A percentile compares a stretch with the other conserved stretches of the same genome.
These are phyloP conservation scores for Thraustochytrium striatum DNA, from an alignment of 352 stramenopile species.

Conservation along the genomic window DNA sequence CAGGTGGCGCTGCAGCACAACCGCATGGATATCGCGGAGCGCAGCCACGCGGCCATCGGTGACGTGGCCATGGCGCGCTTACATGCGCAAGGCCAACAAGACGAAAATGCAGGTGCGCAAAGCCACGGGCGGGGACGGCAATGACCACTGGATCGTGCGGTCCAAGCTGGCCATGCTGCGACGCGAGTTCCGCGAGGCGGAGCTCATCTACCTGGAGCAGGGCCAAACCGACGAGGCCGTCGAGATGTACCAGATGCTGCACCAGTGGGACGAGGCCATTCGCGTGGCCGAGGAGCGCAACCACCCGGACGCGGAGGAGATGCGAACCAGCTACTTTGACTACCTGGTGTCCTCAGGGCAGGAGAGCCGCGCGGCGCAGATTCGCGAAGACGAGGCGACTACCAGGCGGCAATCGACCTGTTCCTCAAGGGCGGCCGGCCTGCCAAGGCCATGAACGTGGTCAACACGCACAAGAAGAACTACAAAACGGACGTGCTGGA, in stretches of 20 bases:
- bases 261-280: conserved; percentile 90
- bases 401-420: conserved; percentile 77
- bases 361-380: conserved; percentile 77
- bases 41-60: conserved; percentile 80
- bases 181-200: conserved; percentile 79
- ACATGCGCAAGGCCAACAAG: conserved; percentile 82
- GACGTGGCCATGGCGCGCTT: conserved; percentile 78
- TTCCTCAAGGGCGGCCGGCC: conserved; percentile 86
- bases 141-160: conserved; percentile 78
- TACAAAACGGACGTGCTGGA: conserved; percentile 79
- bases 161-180: conserved; percentile 73
- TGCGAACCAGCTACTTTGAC: conserved; percentile 84
- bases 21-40: conserved; percentile 75
- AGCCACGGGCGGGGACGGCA: conserved; percentile 65
- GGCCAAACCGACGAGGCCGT: conserved; percentile 80
- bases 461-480: conserved; percentile 73
- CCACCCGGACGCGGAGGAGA: conserved; percentile 69
- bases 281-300: conserved; percentile 76
- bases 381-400: conserved; percentile 87
- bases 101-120: conserved; percentile 70
- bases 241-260: conserved; percentile 87
- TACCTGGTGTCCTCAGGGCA: conserved; percentile 84
- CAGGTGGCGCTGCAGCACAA: conserved; percentile 73
- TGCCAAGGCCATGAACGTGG: conserved; percentile 76
- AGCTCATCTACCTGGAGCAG: conserved; percentile 82